These are phyloP conservation scores for Rhizophagus prolifer DNA, from an alignment of 192 early-diverging fungal genomes.

Conservation along the genomic window DNA sequence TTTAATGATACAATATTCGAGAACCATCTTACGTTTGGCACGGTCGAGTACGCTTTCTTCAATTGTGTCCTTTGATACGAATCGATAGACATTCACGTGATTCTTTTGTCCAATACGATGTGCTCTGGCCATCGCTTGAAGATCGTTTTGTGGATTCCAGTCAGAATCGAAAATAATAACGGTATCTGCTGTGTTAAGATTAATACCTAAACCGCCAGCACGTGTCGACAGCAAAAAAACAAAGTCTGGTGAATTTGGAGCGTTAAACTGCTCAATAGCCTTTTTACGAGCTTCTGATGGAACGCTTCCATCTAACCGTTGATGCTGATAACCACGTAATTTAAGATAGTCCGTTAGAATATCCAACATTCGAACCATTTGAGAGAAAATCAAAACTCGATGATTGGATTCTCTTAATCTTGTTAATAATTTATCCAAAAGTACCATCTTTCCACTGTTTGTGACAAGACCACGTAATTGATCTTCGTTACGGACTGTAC, in stretches of 20 bases:
- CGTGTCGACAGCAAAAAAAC: constrained; percentile 95
- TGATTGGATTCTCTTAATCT: constrained; percentile 88
- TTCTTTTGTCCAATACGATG: constrained; percentile 99
- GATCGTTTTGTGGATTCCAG: constrained; percentile 96
- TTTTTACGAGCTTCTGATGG: constrained; percentile 88
- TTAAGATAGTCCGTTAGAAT: constrained; percentile 94
- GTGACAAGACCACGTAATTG: constrained; percentile 78
- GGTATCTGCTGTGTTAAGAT: constrained; percentile 95
- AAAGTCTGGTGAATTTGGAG: constrained; percentile 90
- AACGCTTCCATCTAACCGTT: constrained; percentile 92
- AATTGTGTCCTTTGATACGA: constrained; percentile 95
- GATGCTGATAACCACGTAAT: constrained; percentile 82
- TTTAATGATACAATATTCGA: constrained; percentile 99
- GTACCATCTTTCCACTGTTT: constrained; percentile 97
- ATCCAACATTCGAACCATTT: constrained; percentile 96
- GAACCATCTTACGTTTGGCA: constrained; percentile 98
- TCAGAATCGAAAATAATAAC: constrained; percentile 95
- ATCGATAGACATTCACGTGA: constrained; percentile 94
- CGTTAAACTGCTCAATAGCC: constrained; percentile 97
- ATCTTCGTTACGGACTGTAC: constrained; percentile 63
- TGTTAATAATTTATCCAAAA: constrained; percentile 93
- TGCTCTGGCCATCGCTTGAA: constrained; percentile 97
- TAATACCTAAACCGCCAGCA: constrained; percentile 96
- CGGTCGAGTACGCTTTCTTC: constrained; percentile 99
- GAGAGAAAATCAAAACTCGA: constrained; percentile 97